Evolutionary conservation across 2,329 filamentous ascomycete species (phyloP).

Genomic region (Cordyceps militaris): DNA sequence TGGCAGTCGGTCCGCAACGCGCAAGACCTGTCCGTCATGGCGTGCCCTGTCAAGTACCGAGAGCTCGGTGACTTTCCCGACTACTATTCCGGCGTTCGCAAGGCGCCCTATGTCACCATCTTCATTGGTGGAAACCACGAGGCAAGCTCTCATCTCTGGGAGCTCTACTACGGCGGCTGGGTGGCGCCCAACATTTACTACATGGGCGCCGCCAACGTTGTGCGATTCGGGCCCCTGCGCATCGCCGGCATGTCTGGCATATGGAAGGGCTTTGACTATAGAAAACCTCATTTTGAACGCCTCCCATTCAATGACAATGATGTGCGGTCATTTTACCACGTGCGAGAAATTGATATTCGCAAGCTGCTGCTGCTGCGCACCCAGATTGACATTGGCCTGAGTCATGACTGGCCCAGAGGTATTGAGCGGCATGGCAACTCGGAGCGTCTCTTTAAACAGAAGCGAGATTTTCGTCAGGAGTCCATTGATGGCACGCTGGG

Average conservation of each 20-base stretch:
- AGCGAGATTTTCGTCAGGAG: conserved; percentile 69
- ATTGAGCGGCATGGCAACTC: conserved; percentile 74
- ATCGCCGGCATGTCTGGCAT: conserved; percentile 91
- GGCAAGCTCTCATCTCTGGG: conserved; percentile 81
- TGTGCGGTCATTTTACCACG: conserved; percentile 77
- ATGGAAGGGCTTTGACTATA: conserved; percentile 87
- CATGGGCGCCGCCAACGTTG: conserved; percentile 82
- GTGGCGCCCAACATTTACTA: conserved; percentile 97
- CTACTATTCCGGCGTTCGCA: conserved; percentile 76
- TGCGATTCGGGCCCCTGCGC: conserved; percentile 74
- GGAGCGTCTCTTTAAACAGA: conserved; percentile 60
- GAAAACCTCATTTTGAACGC: conserved; percentile 74
- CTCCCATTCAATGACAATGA: conserved; percentile 76
- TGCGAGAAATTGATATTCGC: conserved; percentile 82
- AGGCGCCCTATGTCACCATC: conserved; percentile 80
- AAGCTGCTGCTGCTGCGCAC: conserved; percentile 80
- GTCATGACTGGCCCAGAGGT: conserved; percentile 88
- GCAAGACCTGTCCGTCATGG: conserved; percentile 79
- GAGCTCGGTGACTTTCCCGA: conserved; percentile 85
- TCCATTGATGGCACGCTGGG: conserved; percentile 69
- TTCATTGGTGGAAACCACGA: conserved; percentile 96
- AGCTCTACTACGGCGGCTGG: conserved; percentile 96
- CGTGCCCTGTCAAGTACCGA: conserved; percentile 82
- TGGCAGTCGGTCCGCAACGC: conserved; percentile 76
- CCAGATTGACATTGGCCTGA: conserved; percentile 84